A percentile compares a stretch with the other conserved stretches of the same genome.
These are phyloP conservation scores for Paraphoma chrysanthemicola DNA, from an alignment of 2,329 filamentous ascomycete genomes.

Conservation along the genomic window DNA sequence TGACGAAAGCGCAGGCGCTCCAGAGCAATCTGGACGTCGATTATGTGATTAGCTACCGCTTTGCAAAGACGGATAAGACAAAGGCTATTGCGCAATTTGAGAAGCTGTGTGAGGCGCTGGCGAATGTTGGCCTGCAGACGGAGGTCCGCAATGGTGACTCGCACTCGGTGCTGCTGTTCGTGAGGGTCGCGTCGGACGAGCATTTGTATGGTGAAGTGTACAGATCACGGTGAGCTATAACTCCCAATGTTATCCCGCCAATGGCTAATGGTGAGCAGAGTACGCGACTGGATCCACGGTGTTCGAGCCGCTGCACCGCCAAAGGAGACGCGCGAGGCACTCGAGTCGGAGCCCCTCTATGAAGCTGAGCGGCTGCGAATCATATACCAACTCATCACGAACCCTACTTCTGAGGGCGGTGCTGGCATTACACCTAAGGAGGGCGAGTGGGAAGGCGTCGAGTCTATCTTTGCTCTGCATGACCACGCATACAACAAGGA, in stretches of 20 bases:
- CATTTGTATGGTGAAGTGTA: conserved; percentile 83
- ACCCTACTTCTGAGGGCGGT: conserved; percentile 55
- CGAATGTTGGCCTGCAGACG: conserved; percentile 80
- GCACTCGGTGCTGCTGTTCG: conserved; percentile 80
- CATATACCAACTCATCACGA: conserved; percentile 76
- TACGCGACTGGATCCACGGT: conserved; percentile 93
- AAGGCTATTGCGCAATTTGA: conserved; percentile 79
- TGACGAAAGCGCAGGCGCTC: conserved; percentile 49
- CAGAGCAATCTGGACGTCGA: conserved; percentile 75
- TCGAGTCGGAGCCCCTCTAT: conserved; percentile 77
- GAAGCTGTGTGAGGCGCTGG: conserved; percentile 76
- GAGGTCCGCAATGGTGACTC: conserved; percentile 84
- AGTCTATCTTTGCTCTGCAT: conserved; percentile 58
- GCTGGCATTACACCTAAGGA: conserved; percentile 60
- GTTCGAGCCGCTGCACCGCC: conserved; percentile 79
- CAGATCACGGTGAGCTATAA: conserved; percentile 68
- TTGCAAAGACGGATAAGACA: conserved; percentile 70
- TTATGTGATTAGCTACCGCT: conserved; percentile 84
- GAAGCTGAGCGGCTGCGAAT: conserved; percentile 88
- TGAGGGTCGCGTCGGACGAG: conserved; percentile 77
- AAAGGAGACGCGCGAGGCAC: conserved; percentile 71
- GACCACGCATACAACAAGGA: conserved; percentile 60
- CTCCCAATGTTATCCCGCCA: neutral
- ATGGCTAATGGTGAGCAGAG: conserved; percentile 55
- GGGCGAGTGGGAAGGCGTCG: conserved; percentile 58